phyloP scores from a whole-genome alignment of 441 rosid genomes.

The Hura crepitans region DNA sequence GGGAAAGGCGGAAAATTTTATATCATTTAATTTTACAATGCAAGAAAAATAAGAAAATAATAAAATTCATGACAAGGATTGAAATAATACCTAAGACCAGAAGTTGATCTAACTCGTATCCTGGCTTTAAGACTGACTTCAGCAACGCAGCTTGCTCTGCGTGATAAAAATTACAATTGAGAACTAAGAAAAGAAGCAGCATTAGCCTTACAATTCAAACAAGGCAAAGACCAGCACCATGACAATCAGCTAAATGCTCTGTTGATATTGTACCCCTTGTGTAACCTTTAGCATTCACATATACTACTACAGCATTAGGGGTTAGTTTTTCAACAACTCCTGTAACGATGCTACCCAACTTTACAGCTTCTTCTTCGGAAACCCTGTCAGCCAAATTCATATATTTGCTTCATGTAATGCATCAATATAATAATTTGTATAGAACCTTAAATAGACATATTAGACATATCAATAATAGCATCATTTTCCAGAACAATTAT shows the following conservation, averaged over 20 bases:
- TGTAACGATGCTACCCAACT: slow-evolving; percentile 72
- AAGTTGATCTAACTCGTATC: slow-evolving; percentile 75
- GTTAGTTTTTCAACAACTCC: slow-evolving; percentile 76
- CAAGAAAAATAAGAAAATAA: background rate
- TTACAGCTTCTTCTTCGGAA: slow-evolving; percentile 70
- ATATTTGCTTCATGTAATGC: slow-evolving; percentile 5
- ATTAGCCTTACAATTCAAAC: background rate
- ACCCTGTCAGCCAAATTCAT: slow-evolving; percentile 41
- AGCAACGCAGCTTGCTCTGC: slow-evolving; percentile 67
- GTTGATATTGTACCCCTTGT: slow-evolving; percentile 67
- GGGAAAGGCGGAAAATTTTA: background rate
- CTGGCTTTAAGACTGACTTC: slow-evolving; percentile 76
- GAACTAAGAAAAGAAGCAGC: slow-evolving; percentile 16
- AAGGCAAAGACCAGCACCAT: slow-evolving; percentile 48
- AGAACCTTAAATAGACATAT: background rate
- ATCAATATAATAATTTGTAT: background rate
- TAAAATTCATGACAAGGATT: background rate
- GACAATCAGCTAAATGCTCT: slow-evolving; percentile 92
- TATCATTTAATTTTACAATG: background rate
- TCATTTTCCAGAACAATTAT: background rate
- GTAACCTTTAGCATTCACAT: slow-evolving; percentile 53
- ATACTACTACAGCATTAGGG: slow-evolving; percentile 53
- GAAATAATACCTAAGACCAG: slow-evolving; percentile 69
- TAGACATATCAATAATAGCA: background rate
- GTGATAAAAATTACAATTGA: slow-evolving; percentile 28